These are phyloP conservation scores for Colletotrichum camelliae DNA, from an alignment of 2,329 filamentous ascomycete species.

Conservation along the genomic window DNA sequence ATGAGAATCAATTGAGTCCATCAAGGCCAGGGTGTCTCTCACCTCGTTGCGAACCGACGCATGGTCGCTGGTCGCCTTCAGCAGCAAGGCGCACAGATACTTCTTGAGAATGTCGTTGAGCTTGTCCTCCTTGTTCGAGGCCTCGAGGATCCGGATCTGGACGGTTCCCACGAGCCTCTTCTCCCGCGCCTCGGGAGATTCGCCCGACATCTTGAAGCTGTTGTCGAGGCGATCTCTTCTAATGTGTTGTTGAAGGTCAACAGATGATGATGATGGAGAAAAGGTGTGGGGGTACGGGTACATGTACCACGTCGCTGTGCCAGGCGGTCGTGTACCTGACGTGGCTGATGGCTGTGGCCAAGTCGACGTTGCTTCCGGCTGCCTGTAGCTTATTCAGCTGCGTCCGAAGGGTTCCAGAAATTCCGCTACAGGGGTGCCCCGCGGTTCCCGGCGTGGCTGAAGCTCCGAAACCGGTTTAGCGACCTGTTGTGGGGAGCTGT, in stretches of 20 bases:
- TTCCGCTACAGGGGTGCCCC: neutral
- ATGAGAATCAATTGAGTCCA: neutral
- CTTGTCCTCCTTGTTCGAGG: slow-evolving; percentile 84
- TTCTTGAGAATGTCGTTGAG: slow-evolving; percentile 78
- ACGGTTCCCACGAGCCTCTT: slow-evolving; percentile 83
- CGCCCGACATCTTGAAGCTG: slow-evolving; percentile 13
- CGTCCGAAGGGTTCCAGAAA: slow-evolving; percentile 8
- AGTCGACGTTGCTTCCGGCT: slow-evolving; percentile 19
- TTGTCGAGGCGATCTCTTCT: neutral
- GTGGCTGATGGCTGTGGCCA: neutral
- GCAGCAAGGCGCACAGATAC: slow-evolving; percentile 80
- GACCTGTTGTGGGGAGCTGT: neutral
- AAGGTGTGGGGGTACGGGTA: neutral
- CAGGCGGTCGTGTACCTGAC: neutral
- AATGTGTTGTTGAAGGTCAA: neutral
- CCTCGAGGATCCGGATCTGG: slow-evolving; percentile 78
- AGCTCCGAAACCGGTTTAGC: slow-evolving; percentile 15
- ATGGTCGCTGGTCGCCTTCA: slow-evolving; percentile 86
- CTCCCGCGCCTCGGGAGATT: slow-evolving; percentile 21
- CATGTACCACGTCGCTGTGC: neutral
- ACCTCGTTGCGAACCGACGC: slow-evolving; percentile 66
- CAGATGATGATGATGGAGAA: neutral
- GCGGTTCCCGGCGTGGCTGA: neutral
- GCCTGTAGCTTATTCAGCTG: slow-evolving; percentile 19
- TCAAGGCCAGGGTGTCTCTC: neutral